Conservation (phyloP, 495 filamentous ascomycete genomes). For the Aspergillus hancockii region DNA sequence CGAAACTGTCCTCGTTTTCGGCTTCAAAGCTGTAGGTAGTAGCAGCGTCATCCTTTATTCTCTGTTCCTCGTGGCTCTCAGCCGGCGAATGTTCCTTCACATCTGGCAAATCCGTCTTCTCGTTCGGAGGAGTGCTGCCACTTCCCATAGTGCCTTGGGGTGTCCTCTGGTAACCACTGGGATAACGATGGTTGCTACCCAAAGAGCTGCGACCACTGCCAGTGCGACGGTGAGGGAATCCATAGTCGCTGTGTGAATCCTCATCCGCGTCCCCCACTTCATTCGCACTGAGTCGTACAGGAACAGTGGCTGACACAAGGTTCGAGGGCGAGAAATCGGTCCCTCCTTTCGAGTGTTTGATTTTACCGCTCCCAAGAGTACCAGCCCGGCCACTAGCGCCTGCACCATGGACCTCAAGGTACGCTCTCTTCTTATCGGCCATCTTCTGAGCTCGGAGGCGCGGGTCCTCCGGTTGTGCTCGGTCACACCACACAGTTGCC, state of each 20-base stretch:
- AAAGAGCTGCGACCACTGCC: conserved; percentile 79
- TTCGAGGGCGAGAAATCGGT: conserved; percentile 73
- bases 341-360: conserved; percentile 72
- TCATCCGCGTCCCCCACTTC: conserved; percentile 90
- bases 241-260: conserved; percentile 56
- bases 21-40: conserved; percentile 37
- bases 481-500: conserved; percentile 98
- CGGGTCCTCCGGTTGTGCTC: conserved; percentile 89
- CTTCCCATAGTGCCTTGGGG: conserved; percentile 66
- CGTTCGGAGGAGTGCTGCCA: conserved; percentile 63
- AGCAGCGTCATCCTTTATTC: conserved; percentile 48
- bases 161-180: conserved; percentile 53
- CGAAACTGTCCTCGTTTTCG: conserved; percentile 58
- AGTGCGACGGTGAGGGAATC: conserved; percentile 67
- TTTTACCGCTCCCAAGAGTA: conserved; percentile 72
- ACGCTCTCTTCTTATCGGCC: conserved; percentile 80
- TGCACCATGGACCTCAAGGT: conserved; percentile 72
- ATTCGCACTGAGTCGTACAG: conserved; percentile 86
- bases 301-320: conserved; percentile 75
- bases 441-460: conserved; percentile 75
- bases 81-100: conserved; percentile 55
- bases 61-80: conserved; percentile 37
- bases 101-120: conserved; percentile 51
- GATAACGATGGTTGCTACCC: conserved; percentile 63
- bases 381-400: conserved; percentile 47